Conservation (phyloP, 2,329 filamentous ascomycete genomes). For the Trichocomaceae sp. region DNA sequence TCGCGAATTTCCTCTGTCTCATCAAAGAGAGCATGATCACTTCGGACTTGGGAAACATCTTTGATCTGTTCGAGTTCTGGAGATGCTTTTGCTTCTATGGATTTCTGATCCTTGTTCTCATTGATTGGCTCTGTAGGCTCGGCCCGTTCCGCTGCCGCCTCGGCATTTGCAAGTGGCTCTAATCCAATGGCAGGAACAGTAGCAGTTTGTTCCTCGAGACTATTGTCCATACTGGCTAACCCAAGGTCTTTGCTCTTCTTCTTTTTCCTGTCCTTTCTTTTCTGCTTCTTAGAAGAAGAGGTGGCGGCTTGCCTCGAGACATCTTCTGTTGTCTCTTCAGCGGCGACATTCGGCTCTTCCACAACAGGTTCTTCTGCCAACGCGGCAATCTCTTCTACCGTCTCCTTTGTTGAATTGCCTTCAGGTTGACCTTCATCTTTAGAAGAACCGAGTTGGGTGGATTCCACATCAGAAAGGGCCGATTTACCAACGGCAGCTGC, state of each 20-base stretch:
- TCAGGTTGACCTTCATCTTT: not conserved
- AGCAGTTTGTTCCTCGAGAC: not conserved
- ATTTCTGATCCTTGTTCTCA: not conserved
- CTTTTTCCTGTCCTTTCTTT: constrained; percentile 17
- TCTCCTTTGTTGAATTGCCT: not conserved
- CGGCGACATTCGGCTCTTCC: constrained; percentile 14
- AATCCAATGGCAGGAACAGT: constrained; percentile 1
- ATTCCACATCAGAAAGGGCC: not conserved
- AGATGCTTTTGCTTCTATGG: not conserved
- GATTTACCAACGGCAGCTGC: not conserved
- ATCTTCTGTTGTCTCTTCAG: constrained; percentile 8
- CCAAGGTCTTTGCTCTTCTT: constrained; percentile 13
- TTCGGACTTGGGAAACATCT: not conserved
- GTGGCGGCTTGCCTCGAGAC: not conserved
- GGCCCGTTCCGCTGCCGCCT: constrained; percentile 8
- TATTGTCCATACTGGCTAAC: not conserved
- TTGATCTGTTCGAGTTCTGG: not conserved
- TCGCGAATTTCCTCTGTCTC: not conserved
- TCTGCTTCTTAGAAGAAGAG: constrained; percentile 17
- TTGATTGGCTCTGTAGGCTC: not conserved
- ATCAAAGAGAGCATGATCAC: not conserved
- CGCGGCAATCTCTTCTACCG: not conserved
- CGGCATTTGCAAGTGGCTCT: not conserved
- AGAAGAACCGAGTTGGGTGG: not conserved
- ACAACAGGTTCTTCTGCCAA: not conserved